Conservation (phyloP, 1,284 basidiomycete genomes). For the Ganoderma multipileum region DNA sequence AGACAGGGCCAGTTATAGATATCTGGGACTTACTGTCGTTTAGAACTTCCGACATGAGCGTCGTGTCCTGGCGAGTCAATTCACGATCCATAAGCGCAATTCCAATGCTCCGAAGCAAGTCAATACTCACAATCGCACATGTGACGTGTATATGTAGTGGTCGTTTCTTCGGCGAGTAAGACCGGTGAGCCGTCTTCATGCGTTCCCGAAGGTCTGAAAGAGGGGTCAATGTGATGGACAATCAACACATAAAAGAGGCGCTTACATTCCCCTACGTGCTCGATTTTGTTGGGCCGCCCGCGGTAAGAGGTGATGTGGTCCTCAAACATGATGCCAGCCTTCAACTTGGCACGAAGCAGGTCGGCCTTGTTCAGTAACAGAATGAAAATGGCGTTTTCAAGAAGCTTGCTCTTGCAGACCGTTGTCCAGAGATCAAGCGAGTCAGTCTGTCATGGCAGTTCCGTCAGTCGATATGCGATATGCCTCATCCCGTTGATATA, state of each 20-base stretch:
- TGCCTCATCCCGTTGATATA: conserved; percentile 10
- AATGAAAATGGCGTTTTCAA: conserved; percentile 58
- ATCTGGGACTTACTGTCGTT: conserved; percentile 46
- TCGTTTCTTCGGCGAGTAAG: conserved; percentile 52
- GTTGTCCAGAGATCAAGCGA: conserved; percentile 63
- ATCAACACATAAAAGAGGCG: conserved; percentile 6
- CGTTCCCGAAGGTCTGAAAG: conserved; percentile 55
- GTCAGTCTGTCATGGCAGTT: conserved; percentile 48
- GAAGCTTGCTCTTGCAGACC: conserved; percentile 61
- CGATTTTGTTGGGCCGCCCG: conserved; percentile 56
- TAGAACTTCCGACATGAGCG: conserved; percentile 54
- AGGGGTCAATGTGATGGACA: background rate
- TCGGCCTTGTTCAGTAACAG: conserved; percentile 70
- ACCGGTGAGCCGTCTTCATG: conserved; percentile 56
- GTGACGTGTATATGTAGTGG: conserved; percentile 61
- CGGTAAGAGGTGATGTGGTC: conserved; percentile 60
- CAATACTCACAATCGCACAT: conserved; percentile 51
- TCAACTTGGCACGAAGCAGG: conserved; percentile 59
- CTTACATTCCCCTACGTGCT: conserved; percentile 61
- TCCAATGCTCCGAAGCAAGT: background rate
- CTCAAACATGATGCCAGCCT: conserved; percentile 57
- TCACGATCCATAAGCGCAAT: background rate
- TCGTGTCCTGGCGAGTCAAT: conserved; percentile 44
- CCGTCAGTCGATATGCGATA: background rate
- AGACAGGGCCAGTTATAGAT: background rate